Base-by-base conservation (phyloP, 148 eudicot species). In the Mesembryanthemum crystallinum region DNA sequence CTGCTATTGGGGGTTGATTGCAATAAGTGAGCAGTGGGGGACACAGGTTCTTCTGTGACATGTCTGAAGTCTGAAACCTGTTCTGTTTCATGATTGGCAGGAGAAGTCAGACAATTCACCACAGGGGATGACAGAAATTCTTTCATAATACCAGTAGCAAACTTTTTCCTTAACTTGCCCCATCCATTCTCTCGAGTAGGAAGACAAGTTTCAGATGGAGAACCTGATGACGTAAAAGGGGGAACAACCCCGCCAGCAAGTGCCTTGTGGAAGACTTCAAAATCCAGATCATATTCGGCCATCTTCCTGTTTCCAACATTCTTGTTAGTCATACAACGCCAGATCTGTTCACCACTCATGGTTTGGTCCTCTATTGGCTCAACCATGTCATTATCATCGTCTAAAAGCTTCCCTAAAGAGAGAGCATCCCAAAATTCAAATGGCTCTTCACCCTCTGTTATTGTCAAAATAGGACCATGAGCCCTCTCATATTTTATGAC, bases 371-470 rank as follows among this genome's bases (percentile, higher is more conserved):
- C 86, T 28, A 28, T 52, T 18, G 71, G 37, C 67, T 76, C 83
- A 18, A 25, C 49, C 67, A 70, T 29, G 33, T 35, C 68, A 54
- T 59, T 17, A 59, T 32, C 77, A 65, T 81, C 78, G 55, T 75
- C 68, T 58, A 73, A 29, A 15, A 49, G 32, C 71, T 85, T 80
- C 67, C 66, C 79, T 42, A 73, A 61, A 29, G 79, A 76, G 45
- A 94, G 75, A 67, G 89, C 91, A 70, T 82, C 87, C 91, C 90
- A 87, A 77, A 96, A 96, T 58, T 85, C 91, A 37, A 76, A 33
- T 0, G 90, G 84, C 83, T 96, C 99, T 78, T 92, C 88, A 37
- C 93, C 99, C 78, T 96, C 99, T 54, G 73, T 82, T 17, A 94
- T 55, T 13, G 75, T 79, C 73, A 84, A n/a, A 9, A 89, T 69